phyloP scores from a whole-genome alignment of 345 rosid species.

The Hibiscus trionum region DNA sequence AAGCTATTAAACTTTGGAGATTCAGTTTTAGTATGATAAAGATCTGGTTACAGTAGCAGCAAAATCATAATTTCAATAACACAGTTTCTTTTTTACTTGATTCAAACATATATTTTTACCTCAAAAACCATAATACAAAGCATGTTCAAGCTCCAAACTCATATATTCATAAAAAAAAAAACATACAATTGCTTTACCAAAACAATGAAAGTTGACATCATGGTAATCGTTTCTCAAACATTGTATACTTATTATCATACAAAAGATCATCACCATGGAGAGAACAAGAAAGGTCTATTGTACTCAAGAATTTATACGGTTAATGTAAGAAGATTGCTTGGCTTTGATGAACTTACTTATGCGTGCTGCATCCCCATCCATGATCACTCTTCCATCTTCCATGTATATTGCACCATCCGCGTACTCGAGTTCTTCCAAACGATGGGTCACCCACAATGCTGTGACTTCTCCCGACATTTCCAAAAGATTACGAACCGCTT shows the following conservation, averaged over 20 bases:
- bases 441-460: slow-evolving; percentile 90
- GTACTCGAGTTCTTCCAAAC: slow-evolving; percentile 78
- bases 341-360: slow-evolving; percentile 46
- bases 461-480: slow-evolving; percentile 58
- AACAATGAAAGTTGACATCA: neutral
- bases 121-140: neutral
- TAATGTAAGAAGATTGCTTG: slow-evolving; percentile 48
- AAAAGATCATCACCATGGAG: neutral
- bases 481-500: slow-evolving; percentile 61
- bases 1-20: too few species aligned
- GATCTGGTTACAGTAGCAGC: neutral
- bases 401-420: slow-evolving; percentile 88
- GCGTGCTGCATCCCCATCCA: slow-evolving; percentile 53
- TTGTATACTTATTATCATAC: neutral
- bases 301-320: slow-evolving; percentile 37
- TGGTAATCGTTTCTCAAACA: neutral
- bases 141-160: neutral
- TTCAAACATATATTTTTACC: too few species aligned
- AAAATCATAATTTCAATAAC: too few species aligned
- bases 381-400: slow-evolving; percentile 75
- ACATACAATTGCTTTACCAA: neutral
- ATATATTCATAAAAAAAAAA: neutral
- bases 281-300: neutral
- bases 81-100: too few species aligned
- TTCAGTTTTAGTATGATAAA: neutral